Conservation (phyloP, 2,329 filamentous ascomycete species). For the Teratosphaeria zuluensis region DNA sequence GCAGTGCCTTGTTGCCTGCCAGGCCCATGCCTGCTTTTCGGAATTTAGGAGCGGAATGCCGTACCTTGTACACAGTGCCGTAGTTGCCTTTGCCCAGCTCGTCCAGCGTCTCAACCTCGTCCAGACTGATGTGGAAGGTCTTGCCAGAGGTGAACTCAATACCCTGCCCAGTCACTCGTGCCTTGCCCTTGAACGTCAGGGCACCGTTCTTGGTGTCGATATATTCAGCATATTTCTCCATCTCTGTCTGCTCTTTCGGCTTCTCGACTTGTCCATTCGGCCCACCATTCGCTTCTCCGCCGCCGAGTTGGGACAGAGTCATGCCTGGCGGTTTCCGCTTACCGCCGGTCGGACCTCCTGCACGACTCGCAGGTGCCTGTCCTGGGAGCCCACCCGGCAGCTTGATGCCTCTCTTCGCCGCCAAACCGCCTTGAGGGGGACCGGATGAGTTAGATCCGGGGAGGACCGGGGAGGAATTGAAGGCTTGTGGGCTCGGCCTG, state of each 20-base stretch:
- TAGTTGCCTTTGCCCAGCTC: slow-evolving; percentile 98
- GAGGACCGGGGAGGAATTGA: slow-evolving; percentile 41
- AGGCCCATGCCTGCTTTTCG: slow-evolving; percentile 51
- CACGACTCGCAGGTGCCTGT: slow-evolving; percentile 30
- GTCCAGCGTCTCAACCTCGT: slow-evolving; percentile 86
- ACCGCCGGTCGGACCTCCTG: slow-evolving; percentile 15
- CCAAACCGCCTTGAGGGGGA: slow-evolving; percentile 45
- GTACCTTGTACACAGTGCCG: slow-evolving; percentile 93
- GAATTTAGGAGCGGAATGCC: slow-evolving; percentile 64
- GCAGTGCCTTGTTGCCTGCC: slow-evolving; percentile 45
- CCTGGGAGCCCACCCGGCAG: slow-evolving; percentile 47
- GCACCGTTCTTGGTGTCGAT: slow-evolving; percentile 88
- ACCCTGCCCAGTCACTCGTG: slow-evolving; percentile 76
- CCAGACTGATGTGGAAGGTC: slow-evolving; percentile 86
- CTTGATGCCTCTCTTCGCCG: slow-evolving; percentile 57
- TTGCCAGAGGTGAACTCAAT: slow-evolving; percentile 87
- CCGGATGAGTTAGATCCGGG: slow-evolving; percentile 24
- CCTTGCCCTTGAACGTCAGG: slow-evolving; percentile 86
- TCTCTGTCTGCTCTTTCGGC: slow-evolving; percentile 21
- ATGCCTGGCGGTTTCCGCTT: slow-evolving; percentile 33
- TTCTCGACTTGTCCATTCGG: slow-evolving; percentile 16
- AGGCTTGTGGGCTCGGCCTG: slow-evolving; percentile 31
- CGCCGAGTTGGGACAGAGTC: slow-evolving; percentile 36
- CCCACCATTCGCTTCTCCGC: slow-evolving; percentile 17
- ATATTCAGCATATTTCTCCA: slow-evolving; percentile 67